A percentile compares a stretch with the other conserved stretches of the same genome.
Conservation (phyloP, 2,329 filamentous ascomycete genomes). For the Sclerotinia nivalis region DNA sequence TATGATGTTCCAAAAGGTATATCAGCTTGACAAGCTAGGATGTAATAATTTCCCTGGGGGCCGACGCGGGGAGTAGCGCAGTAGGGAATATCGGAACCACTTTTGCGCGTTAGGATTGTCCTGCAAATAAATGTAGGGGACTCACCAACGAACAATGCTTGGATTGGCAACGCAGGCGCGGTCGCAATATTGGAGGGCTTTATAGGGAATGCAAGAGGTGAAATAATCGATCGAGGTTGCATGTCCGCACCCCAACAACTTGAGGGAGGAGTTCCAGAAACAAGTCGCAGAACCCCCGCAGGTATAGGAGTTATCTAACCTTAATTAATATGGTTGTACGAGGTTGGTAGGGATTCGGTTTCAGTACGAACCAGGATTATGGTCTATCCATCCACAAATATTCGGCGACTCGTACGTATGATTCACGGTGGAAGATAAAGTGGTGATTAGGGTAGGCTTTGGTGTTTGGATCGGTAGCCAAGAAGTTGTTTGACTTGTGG, state of each 20-base stretch:
- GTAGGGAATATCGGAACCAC: slow-evolving; percentile 24
- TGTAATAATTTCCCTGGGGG: slow-evolving; percentile 23
- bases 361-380: slow-evolving; percentile 18
- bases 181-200: slow-evolving; percentile 22
- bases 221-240: slow-evolving; percentile 27
- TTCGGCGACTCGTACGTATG: slow-evolving; percentile 13
- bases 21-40: slow-evolving; percentile 25
- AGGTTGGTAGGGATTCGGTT: background rate
- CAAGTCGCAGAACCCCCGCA: slow-evolving; percentile 27
- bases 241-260: slow-evolving; percentile 27
- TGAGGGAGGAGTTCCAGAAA: slow-evolving; percentile 28
- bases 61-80: slow-evolving; percentile 27
- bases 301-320: slow-evolving; percentile 27
- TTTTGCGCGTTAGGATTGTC: background rate
- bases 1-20: slow-evolving; percentile 12
- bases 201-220: slow-evolving; percentile 28
- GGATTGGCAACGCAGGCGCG: slow-evolving; percentile 25
- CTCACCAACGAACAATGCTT: slow-evolving; percentile 26
- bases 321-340: slow-evolving; percentile 7
- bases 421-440: background rate
- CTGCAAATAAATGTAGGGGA: background rate
- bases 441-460: background rate
- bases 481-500: background rate
- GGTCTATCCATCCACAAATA: slow-evolving; percentile 24
- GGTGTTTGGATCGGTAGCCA: slow-evolving; percentile 7